Evolutionary conservation across 495 filamentous ascomycete genomes (phyloP).

Genomic region (Penicillium salamii): DNA sequence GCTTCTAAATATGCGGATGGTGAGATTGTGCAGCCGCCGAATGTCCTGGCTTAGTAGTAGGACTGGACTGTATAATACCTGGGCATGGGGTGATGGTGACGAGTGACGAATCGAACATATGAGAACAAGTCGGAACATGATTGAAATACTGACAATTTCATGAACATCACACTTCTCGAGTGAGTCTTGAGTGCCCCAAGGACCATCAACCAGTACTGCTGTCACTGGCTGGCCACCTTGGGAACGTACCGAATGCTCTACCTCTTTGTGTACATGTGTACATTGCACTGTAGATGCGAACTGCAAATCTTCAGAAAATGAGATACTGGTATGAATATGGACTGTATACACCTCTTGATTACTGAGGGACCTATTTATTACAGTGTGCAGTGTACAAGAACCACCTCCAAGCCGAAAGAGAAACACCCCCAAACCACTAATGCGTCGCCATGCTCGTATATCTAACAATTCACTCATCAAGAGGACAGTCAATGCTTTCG

Average conservation of each 20-base stretch:
- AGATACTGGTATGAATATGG: too few species aligned
- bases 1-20: slow-evolving; percentile 42
- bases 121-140: background rate
- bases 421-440: slow-evolving; percentile 2
- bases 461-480: slow-evolving; percentile 70
- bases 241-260: too few species aligned
- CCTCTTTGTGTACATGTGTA: too few species aligned
- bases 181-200: background rate
- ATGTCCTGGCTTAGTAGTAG: slow-evolving; percentile 34
- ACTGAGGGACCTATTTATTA: too few species aligned
- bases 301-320: too few species aligned
- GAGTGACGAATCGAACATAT: slow-evolving; percentile 12
- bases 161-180: background rate
- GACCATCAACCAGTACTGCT: too few species aligned
- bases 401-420: background rate
- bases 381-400: too few species aligned
- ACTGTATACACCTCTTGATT: too few species aligned
- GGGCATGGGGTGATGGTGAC: slow-evolving; percentile 7
- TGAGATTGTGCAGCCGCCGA: slow-evolving; percentile 42
- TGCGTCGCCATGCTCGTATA: slow-evolving; percentile 13
- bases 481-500: slow-evolving; percentile 91
- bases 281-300: too few species aligned
- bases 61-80: too few species aligned
- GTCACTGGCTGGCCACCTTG: too few species aligned
- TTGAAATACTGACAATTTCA: background rate